Base-by-base conservation (phyloP, 805 yeast species). In the Teunomyces funiuensis region DNA sequence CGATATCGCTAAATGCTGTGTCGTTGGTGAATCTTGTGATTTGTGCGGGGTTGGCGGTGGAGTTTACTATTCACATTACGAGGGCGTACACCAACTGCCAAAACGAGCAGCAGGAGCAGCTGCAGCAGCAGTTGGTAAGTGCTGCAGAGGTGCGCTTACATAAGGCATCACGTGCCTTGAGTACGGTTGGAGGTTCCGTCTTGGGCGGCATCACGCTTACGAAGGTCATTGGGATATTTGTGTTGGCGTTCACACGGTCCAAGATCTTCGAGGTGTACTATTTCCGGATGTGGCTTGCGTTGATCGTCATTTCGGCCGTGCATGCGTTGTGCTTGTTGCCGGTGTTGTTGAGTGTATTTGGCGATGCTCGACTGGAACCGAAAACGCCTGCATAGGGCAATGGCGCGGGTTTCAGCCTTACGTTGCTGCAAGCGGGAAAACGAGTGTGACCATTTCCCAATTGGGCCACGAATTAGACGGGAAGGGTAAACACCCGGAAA, bases 1-100 rank as follows among this genome's bases (percentile, higher is more conserved):
- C 73, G 0, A 82, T 91, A 18, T 77, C 91, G 1, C 71, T 91
- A 36, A 91, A 91, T 58, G 98, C 97, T 0, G 88, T 91, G 3
- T 80, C 91, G 45, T 69, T 93, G 46, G 98, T 93, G 14, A 91
- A 91, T 53, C 72, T 91, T 42, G 75, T 93, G 26, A 91, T 91
- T n/a, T 91, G 97, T 59, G 82, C 85, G 2, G 99, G 99, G 0
- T 67, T 91, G 27, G 90, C 93, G 2, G 96, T 93, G 26, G 99
- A 93, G 62, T 93, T 91, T 58, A 88, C 96, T 44, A 78, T 85
- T 25, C 98, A 91, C 61, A 75, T 93, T 41, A 85, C 88, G 1
- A 71, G 93, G 43, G 88, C 93, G 1, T 91, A 81, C 60, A 76
- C 85, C 19, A 67, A 31, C 34, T 31, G 34, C 34, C 34, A 31